Evolutionary conservation across 1,284 basidiomycete genomes (phyloP).

Genomic region (Pseudozyma sp.): DNA sequence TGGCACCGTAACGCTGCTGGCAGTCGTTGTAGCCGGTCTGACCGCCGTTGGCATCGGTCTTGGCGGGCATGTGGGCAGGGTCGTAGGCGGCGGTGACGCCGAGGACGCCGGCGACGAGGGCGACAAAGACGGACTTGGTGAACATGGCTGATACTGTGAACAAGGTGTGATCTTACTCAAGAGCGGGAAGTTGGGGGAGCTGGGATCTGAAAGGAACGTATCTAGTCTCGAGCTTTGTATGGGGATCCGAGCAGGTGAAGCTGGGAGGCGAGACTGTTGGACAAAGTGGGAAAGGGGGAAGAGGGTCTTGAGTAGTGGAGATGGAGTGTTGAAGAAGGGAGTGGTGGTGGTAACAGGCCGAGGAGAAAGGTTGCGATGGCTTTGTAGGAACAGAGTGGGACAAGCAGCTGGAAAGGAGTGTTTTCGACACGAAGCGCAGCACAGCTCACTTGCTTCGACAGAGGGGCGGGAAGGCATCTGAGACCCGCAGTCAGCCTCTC

Average conservation of each 20-base stretch:
- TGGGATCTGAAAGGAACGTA: constrained; percentile 35
- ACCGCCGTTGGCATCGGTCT: constrained; percentile 54
- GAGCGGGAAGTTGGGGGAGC: background rate
- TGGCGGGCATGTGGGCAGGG: constrained; percentile 59
- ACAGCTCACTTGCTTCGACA: background rate
- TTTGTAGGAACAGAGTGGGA: background rate
- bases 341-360: constrained; percentile 2
- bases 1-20: constrained; percentile 54
- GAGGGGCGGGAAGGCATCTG: background rate
- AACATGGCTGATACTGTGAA: constrained; percentile 31
- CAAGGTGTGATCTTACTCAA: background rate
- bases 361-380: constrained; percentile 9
- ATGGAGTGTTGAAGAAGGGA: constrained; percentile 3
- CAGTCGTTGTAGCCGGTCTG: constrained; percentile 66
- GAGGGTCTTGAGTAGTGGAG: constrained; percentile 10
- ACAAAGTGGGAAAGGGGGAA: background rate
- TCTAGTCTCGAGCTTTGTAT: background rate
- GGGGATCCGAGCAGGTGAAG: constrained; percentile 3
- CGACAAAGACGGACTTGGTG: constrained; percentile 43
- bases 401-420: background rate
- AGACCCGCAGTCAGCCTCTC: background rate
- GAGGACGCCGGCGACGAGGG: constrained; percentile 47
- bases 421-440: background rate
- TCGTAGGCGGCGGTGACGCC: constrained; percentile 52
- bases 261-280: constrained; percentile 10